Percentiles rank a stretch among this genome's conserved stretches.
Evolutionary conservation across 768 basidiomycete species (phyloP).

Genomic region (Xerocomus brunneocitrinus): DNA sequence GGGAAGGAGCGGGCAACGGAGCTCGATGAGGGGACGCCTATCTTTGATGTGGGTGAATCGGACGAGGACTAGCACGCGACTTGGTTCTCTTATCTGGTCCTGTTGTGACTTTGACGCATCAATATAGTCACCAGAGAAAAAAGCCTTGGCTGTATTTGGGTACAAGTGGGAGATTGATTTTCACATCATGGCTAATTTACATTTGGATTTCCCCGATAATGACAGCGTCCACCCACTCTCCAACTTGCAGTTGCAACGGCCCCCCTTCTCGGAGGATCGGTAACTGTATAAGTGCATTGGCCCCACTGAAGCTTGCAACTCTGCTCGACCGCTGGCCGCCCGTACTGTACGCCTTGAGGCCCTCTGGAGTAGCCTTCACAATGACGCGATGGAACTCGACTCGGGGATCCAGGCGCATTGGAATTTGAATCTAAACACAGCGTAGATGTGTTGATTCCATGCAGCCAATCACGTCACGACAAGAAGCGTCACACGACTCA

Average conservation of each 20-base stretch:
- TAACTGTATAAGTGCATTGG: constrained; percentile 73
- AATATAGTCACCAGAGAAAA: background rate
- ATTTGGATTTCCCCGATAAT: constrained; percentile 63
- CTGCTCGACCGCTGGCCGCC: constrained; percentile 85
- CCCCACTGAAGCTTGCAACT: constrained; percentile 73
- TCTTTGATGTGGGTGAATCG: constrained; percentile 54
- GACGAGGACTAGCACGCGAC: constrained; percentile 37
- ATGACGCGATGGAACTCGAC: constrained; percentile 81
- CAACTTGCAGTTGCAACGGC: constrained; percentile 41
- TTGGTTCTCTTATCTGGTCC: too few species aligned
- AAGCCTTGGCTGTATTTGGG: background rate
- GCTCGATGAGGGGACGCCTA: constrained; percentile 33
- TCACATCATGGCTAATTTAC: constrained; percentile 7
- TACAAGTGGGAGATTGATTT: background rate
- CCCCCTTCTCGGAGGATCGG: constrained; percentile 41
- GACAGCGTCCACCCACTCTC: constrained; percentile 55
- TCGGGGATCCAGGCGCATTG: constrained; percentile 67
- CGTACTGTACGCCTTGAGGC: constrained; percentile 68
- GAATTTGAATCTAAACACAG: constrained; percentile 44
- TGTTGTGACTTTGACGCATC: too few species aligned
- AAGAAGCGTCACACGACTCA: constrained; percentile 27
- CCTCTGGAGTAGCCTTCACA: constrained; percentile 40
- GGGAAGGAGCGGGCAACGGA: constrained; percentile 46
- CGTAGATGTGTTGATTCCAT: background rate
- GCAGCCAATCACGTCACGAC: background rate